Evolutionary conservation across 2,329 filamentous ascomycete genomes (phyloP), one percentile per base, ranked within the genome.

Genomic region (Fusarium subtropicale): DNA sequence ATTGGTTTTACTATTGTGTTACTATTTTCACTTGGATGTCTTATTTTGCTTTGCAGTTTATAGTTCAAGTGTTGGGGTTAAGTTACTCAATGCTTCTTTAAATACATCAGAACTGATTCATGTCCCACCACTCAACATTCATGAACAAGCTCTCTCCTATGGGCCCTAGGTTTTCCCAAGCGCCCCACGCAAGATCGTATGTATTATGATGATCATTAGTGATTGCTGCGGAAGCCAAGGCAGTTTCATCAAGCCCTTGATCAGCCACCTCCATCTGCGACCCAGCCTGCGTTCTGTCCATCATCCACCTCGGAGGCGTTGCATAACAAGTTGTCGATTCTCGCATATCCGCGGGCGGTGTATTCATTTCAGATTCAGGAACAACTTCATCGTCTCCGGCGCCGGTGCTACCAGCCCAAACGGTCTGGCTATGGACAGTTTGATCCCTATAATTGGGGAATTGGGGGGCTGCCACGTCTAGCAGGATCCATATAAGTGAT

Each of bases 281-380:
- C 3, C 16, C 41, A 1, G 11, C 5, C 2, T 54, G 46, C 20
- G 24, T 20, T 4, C 59, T 44, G 10, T 53, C 28, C 4, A 36
- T 39, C 4, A 71, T 18, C 68, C 64, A 71, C 6, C 44, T 41
- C 0, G 68, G 67, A 12, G 68, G 68, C 1, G 68, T 71, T 2
- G 68, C 68, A 33, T 68, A 71, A 1, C 70, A 64, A 20, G 48
- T 68, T 7, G 68, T 71, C 3, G 68, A 71, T 7, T 71, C 67
- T 1, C 64, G n/a, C 52, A 71, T 71, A 20, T 68, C 67, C 10
- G 33, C 28, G 16, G 53, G 52, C 1, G 64, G 46, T 2, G 68
- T 61, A 7, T 52, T 38, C 2, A 41, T 16, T 15, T 54, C 60
- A 0, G 59, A 45, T 1, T 20, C 3, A 3, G 39, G 41, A 1